phyloP scores from a whole-genome alignment of 495 filamentous ascomycete genomes.

The Trichoderma orchidacearum region DNA sequence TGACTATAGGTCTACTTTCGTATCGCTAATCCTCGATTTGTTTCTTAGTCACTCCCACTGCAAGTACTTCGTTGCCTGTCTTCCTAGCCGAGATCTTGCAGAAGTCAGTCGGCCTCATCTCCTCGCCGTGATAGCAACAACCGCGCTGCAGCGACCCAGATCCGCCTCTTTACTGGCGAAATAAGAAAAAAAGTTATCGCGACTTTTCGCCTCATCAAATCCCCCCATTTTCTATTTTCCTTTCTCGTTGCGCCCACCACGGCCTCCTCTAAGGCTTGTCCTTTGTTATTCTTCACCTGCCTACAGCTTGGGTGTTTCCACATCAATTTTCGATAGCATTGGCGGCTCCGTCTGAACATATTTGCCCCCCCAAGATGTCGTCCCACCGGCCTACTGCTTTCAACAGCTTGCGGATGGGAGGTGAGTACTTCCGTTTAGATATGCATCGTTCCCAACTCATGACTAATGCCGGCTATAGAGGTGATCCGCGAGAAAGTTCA shows the following conservation, averaged over 20 bases:
- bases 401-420: slow-evolving; percentile 40
- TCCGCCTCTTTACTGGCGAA: not conserved
- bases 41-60: not conserved
- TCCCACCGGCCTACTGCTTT: slow-evolving; percentile 37
- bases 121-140: not conserved
- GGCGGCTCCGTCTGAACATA: slow-evolving; percentile 16
- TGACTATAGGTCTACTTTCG: not conserved
- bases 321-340: slow-evolving; percentile 6
- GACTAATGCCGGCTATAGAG: slow-evolving; percentile 38
- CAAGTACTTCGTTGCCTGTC: not conserved
- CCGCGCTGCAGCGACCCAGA: not conserved
- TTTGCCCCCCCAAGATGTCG: slow-evolving; percentile 26
- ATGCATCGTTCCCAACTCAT: not conserved
- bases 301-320: slow-evolving; percentile 8
- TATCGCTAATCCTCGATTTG: not conserved
- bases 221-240: not conserved
- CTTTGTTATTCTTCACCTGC: slow-evolving; percentile 14
- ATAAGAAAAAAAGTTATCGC: not conserved
- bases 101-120: not conserved
- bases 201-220: not conserved
- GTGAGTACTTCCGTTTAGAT: slow-evolving; percentile 19
- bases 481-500: slow-evolving; percentile 98
- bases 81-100: not conserved
- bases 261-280: slow-evolving; percentile 19
- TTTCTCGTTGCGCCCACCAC: slow-evolving; percentile 31